phyloP scores from a whole-genome alignment of 257 asterid genomes.

The Nemophila menziesii region DNA sequence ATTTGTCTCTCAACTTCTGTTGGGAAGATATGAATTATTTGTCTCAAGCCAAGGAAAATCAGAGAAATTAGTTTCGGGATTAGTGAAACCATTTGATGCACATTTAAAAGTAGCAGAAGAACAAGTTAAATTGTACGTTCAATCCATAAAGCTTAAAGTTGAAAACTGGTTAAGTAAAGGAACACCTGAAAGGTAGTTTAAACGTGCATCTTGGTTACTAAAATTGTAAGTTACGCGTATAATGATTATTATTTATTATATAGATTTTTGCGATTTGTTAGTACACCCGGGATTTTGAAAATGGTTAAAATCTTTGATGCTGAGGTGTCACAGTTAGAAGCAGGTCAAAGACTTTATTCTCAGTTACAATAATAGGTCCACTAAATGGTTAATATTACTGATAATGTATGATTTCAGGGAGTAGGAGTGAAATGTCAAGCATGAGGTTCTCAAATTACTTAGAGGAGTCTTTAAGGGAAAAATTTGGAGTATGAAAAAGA shows the following conservation, averaged over 20 bases:
- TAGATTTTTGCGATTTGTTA: constrained; percentile 63
- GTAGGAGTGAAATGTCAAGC: no score
- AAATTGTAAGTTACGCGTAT: no score
- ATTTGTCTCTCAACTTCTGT: no score
- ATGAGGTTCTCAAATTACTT: no score
- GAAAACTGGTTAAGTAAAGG: constrained; percentile 72
- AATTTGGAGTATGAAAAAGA: no score
- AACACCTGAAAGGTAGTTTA: constrained; percentile 47
- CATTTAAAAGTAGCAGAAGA: constrained; percentile 80
- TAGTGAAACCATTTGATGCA: constrained; percentile 67
- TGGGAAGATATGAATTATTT: constrained; percentile 74
- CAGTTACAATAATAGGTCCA: no score
- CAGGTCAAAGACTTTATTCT: constrained; percentile 50
- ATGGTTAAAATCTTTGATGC: constrained; percentile 46
- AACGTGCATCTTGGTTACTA: no score
- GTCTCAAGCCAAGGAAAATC: constrained; percentile 61
- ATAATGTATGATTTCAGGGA: no score
- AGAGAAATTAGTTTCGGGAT: constrained; percentile 89
- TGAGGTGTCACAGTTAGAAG: constrained; percentile 71
- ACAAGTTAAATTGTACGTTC: constrained; percentile 47
- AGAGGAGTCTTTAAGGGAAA: no score
- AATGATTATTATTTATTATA: no score
- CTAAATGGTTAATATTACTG: no score
- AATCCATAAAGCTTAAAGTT: constrained; percentile 70
- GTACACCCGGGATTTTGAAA: constrained; percentile 65